phyloP scores from a whole-genome alignment of 2,329 filamentous ascomycete genomes.

The Trichoderma brevicompactum region DNA sequence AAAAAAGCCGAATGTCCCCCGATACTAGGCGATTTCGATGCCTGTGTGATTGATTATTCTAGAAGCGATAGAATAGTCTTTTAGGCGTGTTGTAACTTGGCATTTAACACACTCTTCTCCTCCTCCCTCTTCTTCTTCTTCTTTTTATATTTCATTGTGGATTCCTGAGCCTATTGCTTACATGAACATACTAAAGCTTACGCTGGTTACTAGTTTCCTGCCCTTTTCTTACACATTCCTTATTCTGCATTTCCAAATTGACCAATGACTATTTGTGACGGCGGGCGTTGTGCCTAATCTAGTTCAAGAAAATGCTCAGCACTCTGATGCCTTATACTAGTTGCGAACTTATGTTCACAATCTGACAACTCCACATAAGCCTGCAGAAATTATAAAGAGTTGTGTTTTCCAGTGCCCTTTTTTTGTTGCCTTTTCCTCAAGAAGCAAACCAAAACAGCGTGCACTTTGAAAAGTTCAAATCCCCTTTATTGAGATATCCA shows the following conservation, averaged over 20 bases:
- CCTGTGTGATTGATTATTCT: neutral
- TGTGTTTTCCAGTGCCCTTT: neutral
- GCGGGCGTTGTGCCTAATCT: neutral
- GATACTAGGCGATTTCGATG: neutral
- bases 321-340: too few species aligned
- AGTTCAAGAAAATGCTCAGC: neutral
- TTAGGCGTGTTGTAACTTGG: neutral
- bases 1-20: neutral
- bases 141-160: too few species aligned
- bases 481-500: neutral
- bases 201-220: too few species aligned
- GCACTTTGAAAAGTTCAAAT: neutral
- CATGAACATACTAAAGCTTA: too few species aligned
- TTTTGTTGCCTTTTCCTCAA: neutral
- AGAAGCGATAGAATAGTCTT: neutral
- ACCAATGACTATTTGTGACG: too few species aligned
- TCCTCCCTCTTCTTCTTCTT: too few species aligned
- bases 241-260: too few species aligned
- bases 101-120: too few species aligned
- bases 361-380: conserved; percentile 6
- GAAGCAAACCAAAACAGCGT: too few species aligned
- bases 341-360: neutral
- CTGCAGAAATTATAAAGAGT: neutral
- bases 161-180: too few species aligned
- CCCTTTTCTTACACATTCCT: too few species aligned